Percentiles rank a stretch among this genome's conserved stretches.
phyloP scores from a whole-genome alignment of 371 early-diverging fungal genomes.

The Capniomyces stellatus region DNA sequence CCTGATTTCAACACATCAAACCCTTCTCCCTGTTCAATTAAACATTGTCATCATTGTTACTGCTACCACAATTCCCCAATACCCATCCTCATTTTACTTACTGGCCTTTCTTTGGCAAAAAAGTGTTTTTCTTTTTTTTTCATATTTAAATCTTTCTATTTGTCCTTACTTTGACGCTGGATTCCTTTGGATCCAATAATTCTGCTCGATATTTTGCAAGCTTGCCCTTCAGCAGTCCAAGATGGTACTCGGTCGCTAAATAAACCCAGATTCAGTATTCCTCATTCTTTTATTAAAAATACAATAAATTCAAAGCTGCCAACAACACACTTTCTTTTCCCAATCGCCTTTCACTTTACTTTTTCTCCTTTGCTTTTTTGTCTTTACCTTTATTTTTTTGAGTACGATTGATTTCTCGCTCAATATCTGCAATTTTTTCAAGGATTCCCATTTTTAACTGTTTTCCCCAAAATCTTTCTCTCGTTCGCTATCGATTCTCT shows the following conservation, averaged over 20 bases:
- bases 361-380: not conserved
- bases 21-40: conserved; percentile 56
- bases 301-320: not conserved
- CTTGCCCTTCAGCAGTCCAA: conserved; percentile 93
- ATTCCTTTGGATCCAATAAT: conserved; percentile 57
- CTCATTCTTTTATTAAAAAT: not conserved
- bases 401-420: conserved; percentile 65
- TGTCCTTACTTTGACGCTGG: conserved; percentile 5
- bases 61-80: too few species aligned
- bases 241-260: conserved; percentile 83
- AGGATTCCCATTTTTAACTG: conserved; percentile 78
- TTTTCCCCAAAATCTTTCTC: too few species aligned
- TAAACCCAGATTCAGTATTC: not conserved
- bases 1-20: conserved; percentile 98
- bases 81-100: too few species aligned
- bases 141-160: too few species aligned
- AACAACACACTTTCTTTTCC: too few species aligned
- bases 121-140: too few species aligned
- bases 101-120: too few species aligned
- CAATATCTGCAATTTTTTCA: conserved; percentile 82
- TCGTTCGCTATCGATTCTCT: too few species aligned
- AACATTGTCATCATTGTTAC: conserved; percentile 18
- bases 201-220: conserved; percentile 88
- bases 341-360: too few species aligned
- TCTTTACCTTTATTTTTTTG: conserved; percentile 71